Percentiles rank a stretch among this genome's conserved stretches.
Evolutionary conservation across 2,329 filamentous ascomycete genomes (phyloP).

Genomic region (Beauveria australis): DNA sequence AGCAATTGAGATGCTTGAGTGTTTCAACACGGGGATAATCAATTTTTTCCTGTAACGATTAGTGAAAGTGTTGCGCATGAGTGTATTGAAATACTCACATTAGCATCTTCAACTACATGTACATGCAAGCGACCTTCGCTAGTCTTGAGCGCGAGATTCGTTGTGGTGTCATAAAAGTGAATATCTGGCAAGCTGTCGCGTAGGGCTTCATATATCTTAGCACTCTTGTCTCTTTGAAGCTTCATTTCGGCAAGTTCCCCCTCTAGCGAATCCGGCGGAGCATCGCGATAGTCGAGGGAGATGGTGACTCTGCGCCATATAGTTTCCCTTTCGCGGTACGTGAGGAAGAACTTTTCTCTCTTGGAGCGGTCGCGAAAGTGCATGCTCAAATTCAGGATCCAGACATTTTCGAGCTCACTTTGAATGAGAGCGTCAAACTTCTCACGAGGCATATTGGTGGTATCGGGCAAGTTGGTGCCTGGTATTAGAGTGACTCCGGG

Average conservation of each 20-base stretch:
- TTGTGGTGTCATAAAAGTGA: constrained; percentile 92
- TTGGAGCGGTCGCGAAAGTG: constrained; percentile 90
- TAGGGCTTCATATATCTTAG: constrained; percentile 89
- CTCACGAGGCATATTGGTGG: constrained; percentile 41
- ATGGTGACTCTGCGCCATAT: constrained; percentile 85
- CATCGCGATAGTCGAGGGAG: constrained; percentile 83
- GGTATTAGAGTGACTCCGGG: constrained; percentile 18
- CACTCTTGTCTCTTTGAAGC: constrained; percentile 85
- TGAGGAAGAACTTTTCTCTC: constrained; percentile 96
- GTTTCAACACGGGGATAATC: constrained; percentile 67
- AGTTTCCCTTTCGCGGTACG: constrained; percentile 73
- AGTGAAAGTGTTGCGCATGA: constrained; percentile 2
- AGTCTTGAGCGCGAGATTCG: constrained; percentile 89
- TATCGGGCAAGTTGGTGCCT: constrained; percentile 30
- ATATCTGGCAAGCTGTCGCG: constrained; percentile 88
- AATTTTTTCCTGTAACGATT: constrained; percentile 63
- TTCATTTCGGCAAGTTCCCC: constrained; percentile 68
- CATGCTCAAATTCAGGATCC: constrained; percentile 98
- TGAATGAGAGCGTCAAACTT: constrained; percentile 59
- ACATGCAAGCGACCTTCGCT: constrained; percentile 82
- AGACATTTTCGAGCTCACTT: constrained; percentile 75
- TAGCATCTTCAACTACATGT: constrained; percentile 94
- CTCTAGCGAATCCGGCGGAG: constrained; percentile 75
- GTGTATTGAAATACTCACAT: constrained; percentile 39
- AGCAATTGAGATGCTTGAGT: constrained; percentile 64